Evolutionary conservation across 805 yeast genomes (phyloP), one percentile per base, ranked within the genome.

Genomic region (Sugiyamaella chiloensis): DNA sequence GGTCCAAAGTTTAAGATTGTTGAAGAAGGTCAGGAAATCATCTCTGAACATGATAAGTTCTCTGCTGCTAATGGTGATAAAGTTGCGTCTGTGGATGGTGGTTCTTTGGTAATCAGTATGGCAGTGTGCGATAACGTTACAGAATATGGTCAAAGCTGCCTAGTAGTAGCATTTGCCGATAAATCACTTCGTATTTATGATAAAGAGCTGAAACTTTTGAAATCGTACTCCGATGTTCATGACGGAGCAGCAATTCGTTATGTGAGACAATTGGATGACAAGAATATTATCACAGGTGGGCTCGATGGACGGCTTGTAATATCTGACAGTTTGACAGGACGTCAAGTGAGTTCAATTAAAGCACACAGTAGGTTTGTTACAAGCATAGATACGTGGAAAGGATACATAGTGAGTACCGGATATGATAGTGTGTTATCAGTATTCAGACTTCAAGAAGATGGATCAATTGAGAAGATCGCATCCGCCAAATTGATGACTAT

Each of bases 231-330:
- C 14, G 31, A 42, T 2, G 27, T 51, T 2, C 57, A 53, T 40
- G 48, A 51, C 9, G 36, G 30, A 11, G 30, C 55, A 2, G 50
- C 55, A 11, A 40, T 49, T 9, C 39, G 54, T 7, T 31, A 42
- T 14, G 37, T 53, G 3, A 14, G 42, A 4, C 29, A 27, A 14
- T 19, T 70, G 7, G 51, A 54, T 4, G 60, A 57, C 5, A 54
- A 58, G 2, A 46, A 65, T 8, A 48, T 76, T 0, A 47, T 74
- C 5, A 60, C 74, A 11, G 74, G 76, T 40, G 83, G 80, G 0
- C 77, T 79, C 80, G 73, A 77, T 59, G 85, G 85, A 5, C 61
- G 58, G 30, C 55, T 73, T 2, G 61, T 62, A 39, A 53, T 67
- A 20, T 48, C 52, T 4, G 46, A 46, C 3, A 53, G 48, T 2